A percentile compares a stretch with the other conserved stretches of the same genome.
phyloP scores from a whole-genome alignment of 106 monocot genomes.

The Dioscorea zingiberensis region DNA sequence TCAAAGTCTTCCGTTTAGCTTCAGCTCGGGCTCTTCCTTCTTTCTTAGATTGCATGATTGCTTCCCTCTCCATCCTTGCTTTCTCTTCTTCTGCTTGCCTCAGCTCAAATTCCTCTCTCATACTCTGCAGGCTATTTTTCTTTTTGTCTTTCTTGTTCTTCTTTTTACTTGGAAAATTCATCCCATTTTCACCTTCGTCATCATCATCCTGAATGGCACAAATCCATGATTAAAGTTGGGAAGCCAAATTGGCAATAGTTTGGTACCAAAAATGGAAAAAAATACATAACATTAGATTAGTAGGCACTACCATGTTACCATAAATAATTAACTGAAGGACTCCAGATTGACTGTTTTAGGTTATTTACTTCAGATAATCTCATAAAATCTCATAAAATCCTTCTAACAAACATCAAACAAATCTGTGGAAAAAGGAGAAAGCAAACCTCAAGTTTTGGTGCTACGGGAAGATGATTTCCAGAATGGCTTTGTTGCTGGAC shows the following conservation, averaged over 20 bases:
- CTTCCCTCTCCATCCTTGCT: slow-evolving; percentile 57
- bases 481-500: slow-evolving; percentile 26
- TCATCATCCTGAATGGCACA: slow-evolving; percentile 14
- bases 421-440: background rate
- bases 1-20: slow-evolving; percentile 42
- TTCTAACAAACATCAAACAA: background rate
- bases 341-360: background rate
- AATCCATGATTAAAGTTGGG: background rate
- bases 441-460: slow-evolving; percentile 34
- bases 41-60: slow-evolving; percentile 36
- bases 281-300: background rate
- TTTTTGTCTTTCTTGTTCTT: slow-evolving; percentile 31
- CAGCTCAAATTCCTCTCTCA: slow-evolving; percentile 71
- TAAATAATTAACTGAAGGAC: background rate
- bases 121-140: slow-evolving; percentile 34
- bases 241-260: background rate
- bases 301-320: background rate
- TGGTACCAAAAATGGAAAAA: too few species aligned
- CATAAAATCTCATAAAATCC: background rate
- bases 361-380: background rate
- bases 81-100: slow-evolving; percentile 62
- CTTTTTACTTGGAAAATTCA: slow-evolving; percentile 1
- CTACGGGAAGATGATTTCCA: background rate
- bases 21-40: slow-evolving; percentile 55
- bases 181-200: background rate